A percentile compares a stretch with the other conserved stretches of the same genome.
Evolutionary conservation across 768 basidiomycete species (phyloP).

Genomic region (Rhodotorula babjevae): DNA sequence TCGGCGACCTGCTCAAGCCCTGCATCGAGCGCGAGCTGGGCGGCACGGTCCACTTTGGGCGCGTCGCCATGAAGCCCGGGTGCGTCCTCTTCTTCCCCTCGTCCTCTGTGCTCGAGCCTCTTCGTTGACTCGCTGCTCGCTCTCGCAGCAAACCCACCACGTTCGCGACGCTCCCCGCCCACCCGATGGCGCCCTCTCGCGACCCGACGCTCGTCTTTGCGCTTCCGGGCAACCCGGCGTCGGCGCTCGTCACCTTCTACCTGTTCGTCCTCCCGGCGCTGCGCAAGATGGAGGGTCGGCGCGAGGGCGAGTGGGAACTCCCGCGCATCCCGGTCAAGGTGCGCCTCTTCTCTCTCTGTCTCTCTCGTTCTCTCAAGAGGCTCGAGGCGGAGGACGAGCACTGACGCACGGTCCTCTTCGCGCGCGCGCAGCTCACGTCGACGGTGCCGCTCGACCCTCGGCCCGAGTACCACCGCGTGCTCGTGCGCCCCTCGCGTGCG

Average conservation of each 20-base stretch:
- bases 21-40: slow-evolving; percentile 72
- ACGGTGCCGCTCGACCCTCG: slow-evolving; percentile 65
- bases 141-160: slow-evolving; percentile 70
- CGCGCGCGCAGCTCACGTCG: slow-evolving; percentile 31
- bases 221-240: slow-evolving; percentile 82
- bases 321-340: slow-evolving; percentile 40
- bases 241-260: slow-evolving; percentile 78
- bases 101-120: background rate
- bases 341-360: background rate
- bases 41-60: slow-evolving; percentile 77
- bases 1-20: slow-evolving; percentile 79
- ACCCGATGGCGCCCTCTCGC: slow-evolving; percentile 42
- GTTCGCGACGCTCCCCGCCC: slow-evolving; percentile 67
- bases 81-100: slow-evolving; percentile 13
- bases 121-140: background rate
- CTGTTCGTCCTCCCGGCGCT: slow-evolving; percentile 74
- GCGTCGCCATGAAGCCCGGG: slow-evolving; percentile 70
- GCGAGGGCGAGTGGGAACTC: slow-evolving; percentile 37
- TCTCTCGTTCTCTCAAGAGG: background rate
- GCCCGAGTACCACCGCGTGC: slow-evolving; percentile 76
- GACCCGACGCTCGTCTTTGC: slow-evolving; percentile 67
- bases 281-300: slow-evolving; percentile 45
- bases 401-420: no score
- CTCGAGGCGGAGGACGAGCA: no score
- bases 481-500: slow-evolving; percentile 51